Conservation (phyloP, 2,329 filamentous ascomycete genomes). For the Calonectria hongkongensis region DNA sequence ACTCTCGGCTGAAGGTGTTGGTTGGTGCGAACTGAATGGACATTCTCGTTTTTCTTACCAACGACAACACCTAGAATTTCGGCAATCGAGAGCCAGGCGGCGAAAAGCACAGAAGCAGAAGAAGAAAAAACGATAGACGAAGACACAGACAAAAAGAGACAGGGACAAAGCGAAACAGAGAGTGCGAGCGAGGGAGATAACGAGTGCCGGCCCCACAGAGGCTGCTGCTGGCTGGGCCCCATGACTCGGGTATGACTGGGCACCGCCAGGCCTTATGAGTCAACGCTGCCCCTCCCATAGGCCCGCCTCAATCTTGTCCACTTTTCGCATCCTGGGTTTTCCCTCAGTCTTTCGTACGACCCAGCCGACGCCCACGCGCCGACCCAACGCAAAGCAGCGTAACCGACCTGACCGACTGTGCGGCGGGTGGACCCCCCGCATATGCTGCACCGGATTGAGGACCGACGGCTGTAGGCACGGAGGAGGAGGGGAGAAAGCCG, state of each 20-base stretch:
- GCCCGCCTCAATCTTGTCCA: conserved; percentile 48
- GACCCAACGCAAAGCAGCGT: conserved; percentile 25
- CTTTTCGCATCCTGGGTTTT: conserved; percentile 39
- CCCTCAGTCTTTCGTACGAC: conserved; percentile 29
- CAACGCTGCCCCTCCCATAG: conserved; percentile 51
- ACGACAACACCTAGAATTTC: background rate
- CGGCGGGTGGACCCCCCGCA: conserved; percentile 26
- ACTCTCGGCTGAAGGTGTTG: background rate
- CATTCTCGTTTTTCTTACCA: background rate
- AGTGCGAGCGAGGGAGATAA: background rate
- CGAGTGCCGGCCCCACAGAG: conserved; percentile 13
- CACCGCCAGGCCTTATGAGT: conserved; percentile 52
- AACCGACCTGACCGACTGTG: conserved; percentile 24
- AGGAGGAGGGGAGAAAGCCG: conserved; percentile 4
- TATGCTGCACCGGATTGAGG: background rate
- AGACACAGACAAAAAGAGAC: background rate
- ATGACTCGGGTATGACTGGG: conserved; percentile 51
- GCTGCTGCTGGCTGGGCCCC: conserved; percentile 29
- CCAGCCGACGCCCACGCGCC: conserved; percentile 25
- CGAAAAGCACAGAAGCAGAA: background rate
- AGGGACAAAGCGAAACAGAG: background rate
- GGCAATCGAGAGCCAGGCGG: background rate
- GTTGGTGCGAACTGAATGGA: background rate
- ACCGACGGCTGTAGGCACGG: conserved; percentile 19
- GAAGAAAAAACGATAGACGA: too few relatives aligned